Base-by-base conservation (phyloP, 495 filamentous ascomycete genomes). In the Hypoxylon trugodes region DNA sequence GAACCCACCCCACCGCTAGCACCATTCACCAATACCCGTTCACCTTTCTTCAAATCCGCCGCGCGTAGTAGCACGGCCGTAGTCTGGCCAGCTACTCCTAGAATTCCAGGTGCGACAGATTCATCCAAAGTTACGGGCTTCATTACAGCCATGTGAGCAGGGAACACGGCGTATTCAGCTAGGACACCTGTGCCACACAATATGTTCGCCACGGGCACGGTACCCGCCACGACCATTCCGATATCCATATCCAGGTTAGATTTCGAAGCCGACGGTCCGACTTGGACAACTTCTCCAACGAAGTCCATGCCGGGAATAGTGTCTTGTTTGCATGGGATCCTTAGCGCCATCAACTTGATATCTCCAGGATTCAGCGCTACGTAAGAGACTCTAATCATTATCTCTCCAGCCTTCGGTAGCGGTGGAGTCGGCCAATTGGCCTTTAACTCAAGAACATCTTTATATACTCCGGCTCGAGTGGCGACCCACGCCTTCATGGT, bases 21-120 rank as follows among this genome's bases (percentile, higher is more conserved):
- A 16, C 62, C 62, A 32, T 66, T 66, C 19, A 66, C 7, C 13
- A 66, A 30, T 21, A 41, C 62, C 10, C 12, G 40, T 16, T 61
- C 49, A 1, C 56, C 62, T 25, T 48, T 43, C 13, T 48, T 24
- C 9, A 66, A 6, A 38, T 55, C 46, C 4, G 56, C 56, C 15
- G 49, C 42, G 42, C 45, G 62, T 10, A 66, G 8, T 25, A 66
- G 7, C 15, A 37, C 30, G 33, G 46, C 19, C 15, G 40, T 59
- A 19, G 65, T 68, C 33, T 68, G 60, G 12, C 65, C 65, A 7
- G 40, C 65, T 12, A 68, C 45, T 9, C 60, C 65, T n/a, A 68
- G 21, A 54, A 68, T 47, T 6, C 65, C 65, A 16, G 60, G 53
- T 10, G 65, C 65, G 18, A 51, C 54, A 24, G 38, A 22, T n/a